A percentile compares a stretch with the other conserved stretches of the same genome.
Evolutionary conservation across 495 filamentous ascomycete species (phyloP).

Genomic region (Chlorociboria aeruginascens): DNA sequence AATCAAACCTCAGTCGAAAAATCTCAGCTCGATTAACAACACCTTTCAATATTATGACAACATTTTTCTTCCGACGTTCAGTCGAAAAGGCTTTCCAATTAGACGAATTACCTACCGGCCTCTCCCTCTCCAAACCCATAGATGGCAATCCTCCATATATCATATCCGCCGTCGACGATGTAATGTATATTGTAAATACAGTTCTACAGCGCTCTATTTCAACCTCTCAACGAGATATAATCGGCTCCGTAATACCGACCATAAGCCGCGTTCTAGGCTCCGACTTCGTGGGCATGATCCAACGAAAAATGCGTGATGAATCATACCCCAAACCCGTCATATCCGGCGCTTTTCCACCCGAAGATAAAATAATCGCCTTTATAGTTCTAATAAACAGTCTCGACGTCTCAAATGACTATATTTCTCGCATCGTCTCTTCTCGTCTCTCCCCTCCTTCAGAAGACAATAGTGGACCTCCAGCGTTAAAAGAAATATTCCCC

Average conservation of each 20-base stretch:
- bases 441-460: slow-evolving; percentile 29
- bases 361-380: slow-evolving; percentile 73
- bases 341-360: slow-evolving; percentile 68
- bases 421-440: slow-evolving; percentile 68
- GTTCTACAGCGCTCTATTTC: slow-evolving; percentile 75
- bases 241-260: slow-evolving; percentile 64
- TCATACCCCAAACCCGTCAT: slow-evolving; percentile 67
- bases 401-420: slow-evolving; percentile 80
- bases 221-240: slow-evolving; percentile 66
- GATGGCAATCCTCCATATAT: slow-evolving; percentile 74
- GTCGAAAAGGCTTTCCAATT: slow-evolving; percentile 97
- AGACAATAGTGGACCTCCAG: slow-evolving; percentile 16
- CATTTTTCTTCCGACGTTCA: slow-evolving; percentile 90
- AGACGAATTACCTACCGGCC: slow-evolving; percentile 78
- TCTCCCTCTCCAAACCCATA: slow-evolving; percentile 59
- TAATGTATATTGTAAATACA: slow-evolving; percentile 97
- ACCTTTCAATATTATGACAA: slow-evolving; percentile 80
- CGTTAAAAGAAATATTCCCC: slow-evolving; percentile 60
- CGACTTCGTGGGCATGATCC: slow-evolving; percentile 94
- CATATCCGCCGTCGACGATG: slow-evolving; percentile 90
- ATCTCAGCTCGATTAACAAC: slow-evolving; percentile 55
- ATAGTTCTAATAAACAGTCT: slow-evolving; percentile 92
- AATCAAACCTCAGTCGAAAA: slow-evolving; percentile 66
- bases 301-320: slow-evolving; percentile 94
- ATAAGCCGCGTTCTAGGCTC: slow-evolving; percentile 77